phyloP scores from a whole-genome alignment of 1,284 basidiomycete species.

The Ceratobasidium sp. region DNA sequence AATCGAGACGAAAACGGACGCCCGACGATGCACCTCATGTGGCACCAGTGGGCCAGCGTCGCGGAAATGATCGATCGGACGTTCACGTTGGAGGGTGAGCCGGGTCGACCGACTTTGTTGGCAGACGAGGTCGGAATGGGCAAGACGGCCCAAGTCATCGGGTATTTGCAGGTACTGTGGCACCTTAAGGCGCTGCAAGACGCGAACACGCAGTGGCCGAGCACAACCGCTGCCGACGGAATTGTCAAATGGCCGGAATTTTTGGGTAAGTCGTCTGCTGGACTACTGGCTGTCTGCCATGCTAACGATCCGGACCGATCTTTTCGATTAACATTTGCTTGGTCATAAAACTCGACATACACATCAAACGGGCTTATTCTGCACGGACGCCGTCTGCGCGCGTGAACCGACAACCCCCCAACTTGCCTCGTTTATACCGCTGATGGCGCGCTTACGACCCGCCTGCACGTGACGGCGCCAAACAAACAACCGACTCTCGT shows the following conservation, averaged over 20 bases:
- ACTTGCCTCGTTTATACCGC: too few species aligned
- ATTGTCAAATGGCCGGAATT: not conserved
- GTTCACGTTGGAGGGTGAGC: not conserved
- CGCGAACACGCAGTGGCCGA: not conserved
- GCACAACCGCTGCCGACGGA: not conserved
- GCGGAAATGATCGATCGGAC: not conserved
- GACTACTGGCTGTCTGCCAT: not conserved
- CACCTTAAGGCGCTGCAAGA: conserved; percentile 10
- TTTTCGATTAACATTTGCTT: too few species aligned
- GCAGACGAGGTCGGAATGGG: conserved; percentile 25
- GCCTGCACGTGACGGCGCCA: too few species aligned
- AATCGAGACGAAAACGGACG: not conserved
- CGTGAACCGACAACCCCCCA: too few species aligned
- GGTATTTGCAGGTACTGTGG: not conserved
- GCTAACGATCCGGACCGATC: too few species aligned
- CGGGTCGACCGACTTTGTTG: not conserved
- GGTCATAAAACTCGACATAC: too few species aligned
- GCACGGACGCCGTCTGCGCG: too few species aligned
- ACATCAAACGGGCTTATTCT: too few species aligned
- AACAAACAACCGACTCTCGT: too few species aligned
- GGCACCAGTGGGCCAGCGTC: conserved; percentile 6
- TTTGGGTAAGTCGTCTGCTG: not conserved
- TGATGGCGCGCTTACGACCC: too few species aligned
- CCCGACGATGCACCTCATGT: not conserved
- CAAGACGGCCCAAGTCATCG: not conserved